These are phyloP conservation scores for Penicillium occitanis DNA, from an alignment of 2,329 filamentous ascomycete species.

Conservation along the genomic window DNA sequence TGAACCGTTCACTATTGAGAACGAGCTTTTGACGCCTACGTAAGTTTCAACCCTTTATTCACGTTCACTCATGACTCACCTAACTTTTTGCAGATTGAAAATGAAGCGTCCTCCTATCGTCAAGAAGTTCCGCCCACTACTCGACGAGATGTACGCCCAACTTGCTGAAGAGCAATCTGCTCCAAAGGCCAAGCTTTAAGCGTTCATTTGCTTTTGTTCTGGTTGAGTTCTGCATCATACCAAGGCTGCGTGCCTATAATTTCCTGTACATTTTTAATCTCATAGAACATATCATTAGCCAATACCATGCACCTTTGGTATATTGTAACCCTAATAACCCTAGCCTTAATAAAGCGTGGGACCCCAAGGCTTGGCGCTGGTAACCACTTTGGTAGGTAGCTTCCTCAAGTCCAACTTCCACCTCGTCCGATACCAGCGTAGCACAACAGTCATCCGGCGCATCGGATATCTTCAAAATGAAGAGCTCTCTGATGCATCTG, in stretches of 20 bases:
- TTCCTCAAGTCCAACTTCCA: background rate
- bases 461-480: conserved; percentile 8
- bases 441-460: background rate
- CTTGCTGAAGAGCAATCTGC: conserved; percentile 42
- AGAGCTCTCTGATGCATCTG: conserved; percentile 20
- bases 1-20: conserved; percentile 91
- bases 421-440: background rate
- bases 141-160: conserved; percentile 64
- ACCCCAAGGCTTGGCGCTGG: background rate
- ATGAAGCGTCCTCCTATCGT: conserved; percentile 68
- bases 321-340: background rate
- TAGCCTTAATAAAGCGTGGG: background rate
- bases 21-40: conserved; percentile 67
- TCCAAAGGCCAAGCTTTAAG: conserved; percentile 43
- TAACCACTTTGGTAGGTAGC: background rate
- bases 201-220: background rate
- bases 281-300: background rate
- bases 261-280: background rate
- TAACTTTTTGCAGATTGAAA: conserved; percentile 56
- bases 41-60: conserved; percentile 28
- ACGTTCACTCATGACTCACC: background rate
- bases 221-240: background rate
- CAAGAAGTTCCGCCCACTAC: conserved; percentile 58
- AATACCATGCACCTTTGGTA: background rate
- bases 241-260: background rate